A percentile compares a stretch with the other conserved stretches of the same genome.
phyloP scores from a whole-genome alignment of 176 grass and related monocot genomes.

The Pharus latifolius region DNA sequence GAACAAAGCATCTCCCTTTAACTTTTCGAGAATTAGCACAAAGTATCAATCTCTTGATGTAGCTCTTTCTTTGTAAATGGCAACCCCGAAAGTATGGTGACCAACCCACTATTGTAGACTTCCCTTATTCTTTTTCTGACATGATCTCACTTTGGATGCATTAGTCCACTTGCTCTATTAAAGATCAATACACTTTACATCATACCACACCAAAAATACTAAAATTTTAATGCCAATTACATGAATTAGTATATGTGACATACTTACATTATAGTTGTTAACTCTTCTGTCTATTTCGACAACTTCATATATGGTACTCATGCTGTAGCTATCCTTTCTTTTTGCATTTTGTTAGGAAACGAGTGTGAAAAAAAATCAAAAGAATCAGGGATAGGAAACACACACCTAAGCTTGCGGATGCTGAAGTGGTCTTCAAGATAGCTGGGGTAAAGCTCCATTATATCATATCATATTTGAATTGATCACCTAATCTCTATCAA shows the following conservation, averaged over 20 bases:
- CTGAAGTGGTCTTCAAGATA: conserved; percentile 81
- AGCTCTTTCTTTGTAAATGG: not conserved
- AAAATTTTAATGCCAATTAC: conserved; percentile 34
- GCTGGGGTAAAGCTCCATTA: conserved; percentile 78
- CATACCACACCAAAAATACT: not conserved
- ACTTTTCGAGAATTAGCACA: conserved; percentile 17
- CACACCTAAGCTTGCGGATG: conserved; percentile 52
- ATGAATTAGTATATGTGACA: not conserved
- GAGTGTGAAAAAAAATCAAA: not conserved
- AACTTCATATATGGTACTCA: not conserved
- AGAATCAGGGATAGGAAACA: not conserved
- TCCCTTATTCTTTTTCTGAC: conserved; percentile 11
- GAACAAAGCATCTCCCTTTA: not conserved
- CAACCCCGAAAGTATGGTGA: not conserved
- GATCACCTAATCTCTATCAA: conserved; percentile 1
- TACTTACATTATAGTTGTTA: not conserved
- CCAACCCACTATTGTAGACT: not conserved
- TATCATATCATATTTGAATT: conserved; percentile 9
- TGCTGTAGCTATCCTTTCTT: not conserved
- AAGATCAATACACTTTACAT: conserved; percentile 26
- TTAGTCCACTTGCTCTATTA: conserved; percentile 24
- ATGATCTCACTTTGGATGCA: conserved; percentile 23
- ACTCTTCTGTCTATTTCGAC: conserved; percentile 2
- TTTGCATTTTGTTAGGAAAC: not conserved
- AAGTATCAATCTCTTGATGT: conserved; percentile 15